Evolutionary conservation across 306 rosid genomes (phyloP).

Genomic region (Fagus sylvatica): DNA sequence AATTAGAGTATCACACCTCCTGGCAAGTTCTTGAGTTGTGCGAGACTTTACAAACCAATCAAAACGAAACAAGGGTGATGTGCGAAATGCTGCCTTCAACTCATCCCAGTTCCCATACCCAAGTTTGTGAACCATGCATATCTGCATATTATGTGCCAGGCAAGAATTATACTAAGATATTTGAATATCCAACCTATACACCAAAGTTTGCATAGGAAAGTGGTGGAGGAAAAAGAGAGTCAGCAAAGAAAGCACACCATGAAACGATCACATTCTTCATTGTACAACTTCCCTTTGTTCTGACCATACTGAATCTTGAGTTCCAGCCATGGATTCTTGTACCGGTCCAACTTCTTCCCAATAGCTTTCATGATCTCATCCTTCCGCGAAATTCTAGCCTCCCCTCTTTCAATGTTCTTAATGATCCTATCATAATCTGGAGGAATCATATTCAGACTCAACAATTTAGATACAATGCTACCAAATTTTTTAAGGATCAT

Average conservation of each 20-base stretch:
- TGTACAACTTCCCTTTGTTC: constrained; percentile 94
- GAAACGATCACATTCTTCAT: constrained; percentile 98
- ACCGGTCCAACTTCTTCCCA: constrained; percentile 95
- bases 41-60: constrained; percentile 99
- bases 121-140: constrained; percentile 97
- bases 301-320: constrained; percentile 95
- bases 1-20: constrained; percentile 96
- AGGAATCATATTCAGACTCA: constrained; percentile 15
- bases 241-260: constrained; percentile 51
- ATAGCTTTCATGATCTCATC: constrained; percentile 99
- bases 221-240: neutral
- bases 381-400: constrained; percentile 92
- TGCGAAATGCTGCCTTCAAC: constrained; percentile 93
- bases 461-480: neutral
- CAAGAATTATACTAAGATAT: neutral
- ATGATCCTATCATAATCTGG: constrained; percentile 94
- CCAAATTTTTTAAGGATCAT: neutral
- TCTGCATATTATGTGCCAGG: constrained; percentile 42
- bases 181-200: neutral
- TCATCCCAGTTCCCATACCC: constrained; percentile 99
- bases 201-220: neutral
- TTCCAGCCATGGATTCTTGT: constrained; percentile 99
- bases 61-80: constrained; percentile 95
- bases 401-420: constrained; percentile 98
- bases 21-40: constrained; percentile 95